Evolutionary conservation across 768 basidiomycete species (phyloP), one percentile per base, ranked within the genome.

Genomic region (Boletus speciosus): DNA sequence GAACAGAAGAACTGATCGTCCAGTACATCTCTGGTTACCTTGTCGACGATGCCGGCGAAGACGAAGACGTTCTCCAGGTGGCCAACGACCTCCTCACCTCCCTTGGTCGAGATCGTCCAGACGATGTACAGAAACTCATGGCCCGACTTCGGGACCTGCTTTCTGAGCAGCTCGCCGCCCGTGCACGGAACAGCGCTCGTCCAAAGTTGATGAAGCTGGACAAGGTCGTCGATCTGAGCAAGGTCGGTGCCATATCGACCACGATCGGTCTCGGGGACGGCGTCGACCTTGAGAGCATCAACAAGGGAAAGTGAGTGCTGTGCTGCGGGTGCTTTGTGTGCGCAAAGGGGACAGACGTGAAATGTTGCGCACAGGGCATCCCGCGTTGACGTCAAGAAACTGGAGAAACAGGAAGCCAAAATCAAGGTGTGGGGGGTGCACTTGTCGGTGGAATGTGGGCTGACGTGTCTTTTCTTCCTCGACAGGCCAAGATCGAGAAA

Each of bases 331-430:
- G 43, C 46, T 39, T 21, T 21, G 25, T 36, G 36, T 53, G 56
- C 47, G 41, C 46, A 41, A 43, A 35, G 42, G 36, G 35, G 52
- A 42, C 29, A 36, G 49, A n/a, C 21, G 37, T 14, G 39, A 9
- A 56, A 47, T 46, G 51, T 56, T 56, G 55, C 61, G 47, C 65
- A 53, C 58, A 91, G 93, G 73, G 90, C 89, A 34, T 92, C 91
- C 36, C 85, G 88, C 29, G 93, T 97, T 44, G 93, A 97, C 74
- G 82, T 97, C 56, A 96, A 94, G 73, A 95, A 95, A 65, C 82
- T 97, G 9, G 93, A 96, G 74, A 96, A 97, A 72, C 90, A 93
- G 63, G 97, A 99, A 71, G 93, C 93, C 1, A 99, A 99, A 70
- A 83, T 98, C 62, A 87, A 86, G 78, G 90, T 87, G 69, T 29